phyloP scores from a whole-genome alignment of 163 green algal species.

The Coccomyxa subellipsoidea region DNA sequence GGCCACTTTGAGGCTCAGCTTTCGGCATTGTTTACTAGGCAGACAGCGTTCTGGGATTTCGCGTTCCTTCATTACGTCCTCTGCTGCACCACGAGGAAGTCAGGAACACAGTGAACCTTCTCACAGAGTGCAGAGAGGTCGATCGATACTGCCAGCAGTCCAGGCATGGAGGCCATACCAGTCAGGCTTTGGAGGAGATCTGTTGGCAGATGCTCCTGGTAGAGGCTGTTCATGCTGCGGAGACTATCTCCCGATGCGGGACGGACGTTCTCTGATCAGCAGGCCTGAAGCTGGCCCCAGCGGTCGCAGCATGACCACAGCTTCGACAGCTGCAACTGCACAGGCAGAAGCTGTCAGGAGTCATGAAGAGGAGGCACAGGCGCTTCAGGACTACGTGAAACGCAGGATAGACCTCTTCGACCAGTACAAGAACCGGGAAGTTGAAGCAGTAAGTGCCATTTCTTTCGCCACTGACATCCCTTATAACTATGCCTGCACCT shows the following conservation, averaged over 20 bases:
- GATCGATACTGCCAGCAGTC: background rate
- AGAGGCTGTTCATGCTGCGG: background rate
- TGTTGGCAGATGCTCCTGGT: background rate
- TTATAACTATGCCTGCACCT: too few relatives aligned
- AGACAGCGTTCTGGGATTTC: background rate
- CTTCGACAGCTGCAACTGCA: background rate
- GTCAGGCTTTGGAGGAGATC: background rate
- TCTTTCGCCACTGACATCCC: background rate
- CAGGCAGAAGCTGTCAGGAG: background rate
- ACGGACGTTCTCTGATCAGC: background rate
- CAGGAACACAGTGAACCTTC: background rate
- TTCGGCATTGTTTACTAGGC: background rate
- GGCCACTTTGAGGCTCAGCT: background rate
- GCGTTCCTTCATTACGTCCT: background rate
- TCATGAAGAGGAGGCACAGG: conserved; percentile 26
- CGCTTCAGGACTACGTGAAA: conserved; percentile 76
- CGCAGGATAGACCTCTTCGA: conserved; percentile 90
- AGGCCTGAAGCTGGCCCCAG: background rate
- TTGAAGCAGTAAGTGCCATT: conserved; percentile 18
- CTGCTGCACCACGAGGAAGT: background rate
- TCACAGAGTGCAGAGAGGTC: background rate
- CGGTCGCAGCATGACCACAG: background rate
- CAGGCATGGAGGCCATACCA: background rate
- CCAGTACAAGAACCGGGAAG: conserved; percentile 61
- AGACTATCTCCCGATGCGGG: background rate